Conservation (phyloP, 2,329 filamentous ascomycete genomes). For the Simplicillium sp. region DNA sequence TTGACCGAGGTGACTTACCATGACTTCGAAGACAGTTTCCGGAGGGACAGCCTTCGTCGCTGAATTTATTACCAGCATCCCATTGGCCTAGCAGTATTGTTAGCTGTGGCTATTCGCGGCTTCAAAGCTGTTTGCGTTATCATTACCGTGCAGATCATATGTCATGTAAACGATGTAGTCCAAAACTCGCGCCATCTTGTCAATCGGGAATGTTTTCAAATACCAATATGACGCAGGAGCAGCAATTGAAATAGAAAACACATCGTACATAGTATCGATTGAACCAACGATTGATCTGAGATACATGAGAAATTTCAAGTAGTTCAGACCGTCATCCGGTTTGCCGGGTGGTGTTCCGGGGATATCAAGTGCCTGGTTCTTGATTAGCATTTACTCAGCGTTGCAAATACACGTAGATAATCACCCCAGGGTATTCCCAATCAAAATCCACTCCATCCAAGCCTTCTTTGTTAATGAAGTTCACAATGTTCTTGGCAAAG, state of each 20-base stretch:
- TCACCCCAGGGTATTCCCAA: constrained; percentile 26
- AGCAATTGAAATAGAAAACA: constrained; percentile 19
- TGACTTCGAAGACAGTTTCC: constrained; percentile 26
- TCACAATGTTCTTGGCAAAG: constrained; percentile 62
- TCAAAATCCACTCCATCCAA: constrained; percentile 38
- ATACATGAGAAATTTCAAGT: constrained; percentile 11
- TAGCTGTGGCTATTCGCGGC: too few species aligned
- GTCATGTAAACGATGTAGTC: constrained; percentile 27
- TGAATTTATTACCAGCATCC: constrained; percentile 19
- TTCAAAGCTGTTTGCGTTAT: too few species aligned
- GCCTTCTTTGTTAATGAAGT: constrained; percentile 64
- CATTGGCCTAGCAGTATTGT: too few species aligned
- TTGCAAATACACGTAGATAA: too few species aligned
- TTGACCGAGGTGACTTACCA: too few species aligned
- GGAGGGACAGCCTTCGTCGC: constrained; percentile 15
- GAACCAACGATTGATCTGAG: constrained; percentile 2
- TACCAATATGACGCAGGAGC: constrained; percentile 25
- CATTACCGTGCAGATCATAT: constrained; percentile 24
- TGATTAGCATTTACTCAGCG: too few species aligned
- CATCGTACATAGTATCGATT: constrained; percentile 4
- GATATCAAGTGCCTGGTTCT: constrained; percentile 15
- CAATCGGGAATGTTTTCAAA: constrained; percentile 19
- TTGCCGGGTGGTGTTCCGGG: constrained; percentile 17
- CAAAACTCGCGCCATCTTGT: constrained; percentile 12
- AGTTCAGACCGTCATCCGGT: constrained; percentile 4